Base-by-base conservation (phyloP, 371 early-diverging fungal genomes). In the Apophysomyces sp. region DNA sequence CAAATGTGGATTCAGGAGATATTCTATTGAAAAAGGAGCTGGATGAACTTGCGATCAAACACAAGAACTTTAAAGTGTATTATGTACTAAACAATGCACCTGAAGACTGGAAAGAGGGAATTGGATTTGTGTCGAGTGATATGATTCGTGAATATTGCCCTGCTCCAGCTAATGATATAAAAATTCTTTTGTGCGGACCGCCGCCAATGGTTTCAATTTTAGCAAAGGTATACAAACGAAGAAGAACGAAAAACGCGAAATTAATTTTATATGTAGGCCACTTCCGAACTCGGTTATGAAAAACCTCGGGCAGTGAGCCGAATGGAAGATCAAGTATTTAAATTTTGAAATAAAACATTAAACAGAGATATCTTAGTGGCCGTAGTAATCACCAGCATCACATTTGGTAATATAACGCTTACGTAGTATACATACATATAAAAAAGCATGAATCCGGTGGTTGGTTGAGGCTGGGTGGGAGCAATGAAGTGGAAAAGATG, bases 121-220 rank as follows among this genome's bases (percentile, higher is more conserved):
- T 77, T 12, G 96, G 96, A 2, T 95, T 89, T 75, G 86, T 96
- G 18, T 87, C 83, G 54, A 81, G 84, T 55, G 86, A 89, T 24
- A 82, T 93, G 66, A 81, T 96, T 57, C 77, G 85, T 58, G 65
- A 87, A 68, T 63, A 77, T 66, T 72, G 88, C 68, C 93, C 94
- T 4, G 65, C 67, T 26, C 91, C 92, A 6, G 86, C 87, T 7
- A 52, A 71, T 51, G 83, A 89, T 59, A 80, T 87, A 72, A 94
- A 96, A 80, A 72, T 95, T 56, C 80, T 94, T 57, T 73, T 96
- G 13, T 96, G 97, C 66, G 97, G 97, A 24, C 95, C 96, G 40
- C 89, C 89, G 44, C 92, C 91, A 2, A 92, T 95, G 91, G 77
- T 94, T 62, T 84, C 85, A 60, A 89, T 91, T 58, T 90, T 95